Conservation (phyloP, 2,329 filamentous ascomycete species). For the Colletotrichum melonis region DNA sequence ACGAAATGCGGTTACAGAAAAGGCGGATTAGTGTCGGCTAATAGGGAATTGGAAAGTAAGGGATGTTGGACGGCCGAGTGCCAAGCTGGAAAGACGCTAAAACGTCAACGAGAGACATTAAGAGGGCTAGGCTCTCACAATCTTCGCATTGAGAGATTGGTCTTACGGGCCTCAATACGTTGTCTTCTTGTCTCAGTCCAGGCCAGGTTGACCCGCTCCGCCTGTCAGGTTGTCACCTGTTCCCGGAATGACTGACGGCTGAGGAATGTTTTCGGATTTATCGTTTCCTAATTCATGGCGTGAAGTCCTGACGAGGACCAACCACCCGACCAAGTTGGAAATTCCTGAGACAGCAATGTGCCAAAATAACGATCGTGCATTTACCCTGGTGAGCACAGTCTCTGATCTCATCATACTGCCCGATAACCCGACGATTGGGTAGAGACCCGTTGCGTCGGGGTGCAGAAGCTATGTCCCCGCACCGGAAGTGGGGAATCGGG, state of each 20-base stretch:
- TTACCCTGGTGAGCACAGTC: background rate
- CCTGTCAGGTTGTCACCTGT: conserved; percentile 6
- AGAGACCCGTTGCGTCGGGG: conserved; percentile 2
- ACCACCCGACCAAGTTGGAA: background rate
- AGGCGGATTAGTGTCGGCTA: background rate
- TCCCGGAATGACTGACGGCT: conserved; percentile 17
- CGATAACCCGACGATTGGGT: background rate
- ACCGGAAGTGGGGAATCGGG: background rate
- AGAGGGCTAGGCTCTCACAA: background rate
- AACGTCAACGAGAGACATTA: conserved; percentile 16
- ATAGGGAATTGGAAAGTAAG: background rate
- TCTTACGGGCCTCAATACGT: conserved; percentile 20
- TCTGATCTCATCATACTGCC: background rate
- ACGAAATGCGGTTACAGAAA: background rate
- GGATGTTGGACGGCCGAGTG: background rate
- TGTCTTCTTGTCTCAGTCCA: conserved; percentile 15
- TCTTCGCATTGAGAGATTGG: background rate
- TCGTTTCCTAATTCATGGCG: background rate
- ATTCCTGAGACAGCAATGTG: background rate
- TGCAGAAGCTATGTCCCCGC: background rate
- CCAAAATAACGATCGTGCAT: background rate
- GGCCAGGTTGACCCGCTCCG: background rate
- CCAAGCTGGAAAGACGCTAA: conserved; percentile 1
- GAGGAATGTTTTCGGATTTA: conserved; percentile 14
- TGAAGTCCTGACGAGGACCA: background rate